Evolutionary conservation across 139 green algal species (phyloP).

Genomic region (Chlamydomonas sp.): DNA sequence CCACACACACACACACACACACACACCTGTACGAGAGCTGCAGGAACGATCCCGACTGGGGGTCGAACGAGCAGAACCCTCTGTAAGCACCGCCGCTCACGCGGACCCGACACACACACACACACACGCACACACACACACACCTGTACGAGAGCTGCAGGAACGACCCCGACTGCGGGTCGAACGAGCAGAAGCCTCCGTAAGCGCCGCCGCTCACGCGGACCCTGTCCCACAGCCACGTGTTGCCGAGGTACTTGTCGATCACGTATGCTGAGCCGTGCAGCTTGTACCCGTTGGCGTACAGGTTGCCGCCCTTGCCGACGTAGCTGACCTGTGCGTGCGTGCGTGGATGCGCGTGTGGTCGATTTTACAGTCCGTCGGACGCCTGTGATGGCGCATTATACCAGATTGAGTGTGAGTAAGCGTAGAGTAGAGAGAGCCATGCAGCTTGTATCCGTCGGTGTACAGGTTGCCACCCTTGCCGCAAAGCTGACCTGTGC

Average conservation of each 20-base stretch:
- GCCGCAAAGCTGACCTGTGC: too few species aligned
- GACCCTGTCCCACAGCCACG: constrained; percentile 97
- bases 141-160: constrained; percentile 21
- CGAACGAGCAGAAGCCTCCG: constrained; percentile 95
- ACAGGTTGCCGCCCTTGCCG: constrained; percentile 95
- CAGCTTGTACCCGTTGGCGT: constrained; percentile 90
- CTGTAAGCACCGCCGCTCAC: constrained; percentile 94
- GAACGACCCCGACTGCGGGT: constrained; percentile 67
- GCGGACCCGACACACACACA: too few species aligned
- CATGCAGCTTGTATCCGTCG: too few species aligned
- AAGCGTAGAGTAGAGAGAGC: neutral
- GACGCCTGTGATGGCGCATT: too few species aligned
- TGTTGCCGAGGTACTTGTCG: constrained; percentile 91
- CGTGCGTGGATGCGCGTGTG: too few species aligned
- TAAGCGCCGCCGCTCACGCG: constrained; percentile 93
- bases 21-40: constrained; percentile 25
- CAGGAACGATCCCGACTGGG: constrained; percentile 50
- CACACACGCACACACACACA: too few species aligned
- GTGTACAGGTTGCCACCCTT: too few species aligned
- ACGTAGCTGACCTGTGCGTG: constrained; percentile 99
- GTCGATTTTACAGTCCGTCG: too few species aligned
- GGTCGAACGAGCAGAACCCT: constrained; percentile 96
- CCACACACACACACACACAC: too few species aligned
- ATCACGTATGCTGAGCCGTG: constrained; percentile 84
- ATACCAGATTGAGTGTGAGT: too few species aligned